Conservation (phyloP, 2,329 filamentous ascomycete genomes). For the Fusarium citri region DNA sequence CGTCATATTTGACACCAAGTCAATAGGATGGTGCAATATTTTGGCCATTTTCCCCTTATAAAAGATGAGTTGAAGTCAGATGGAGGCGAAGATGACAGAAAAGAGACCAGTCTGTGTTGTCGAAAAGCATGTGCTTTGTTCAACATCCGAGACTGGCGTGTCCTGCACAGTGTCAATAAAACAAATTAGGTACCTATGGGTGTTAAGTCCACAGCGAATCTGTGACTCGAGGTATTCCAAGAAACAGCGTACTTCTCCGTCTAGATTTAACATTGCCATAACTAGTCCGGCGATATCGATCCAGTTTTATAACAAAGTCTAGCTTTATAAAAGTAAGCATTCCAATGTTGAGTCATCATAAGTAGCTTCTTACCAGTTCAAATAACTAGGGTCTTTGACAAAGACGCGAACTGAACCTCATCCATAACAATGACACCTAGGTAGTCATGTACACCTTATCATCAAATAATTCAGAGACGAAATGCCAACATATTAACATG, state of each 20-base stretch:
- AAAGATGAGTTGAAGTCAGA: not conserved
- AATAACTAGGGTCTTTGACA: not conserved
- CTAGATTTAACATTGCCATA: not conserved
- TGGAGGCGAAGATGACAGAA: not conserved
- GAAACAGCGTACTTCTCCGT: not conserved
- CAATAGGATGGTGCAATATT: not conserved
- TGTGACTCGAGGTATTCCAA: not conserved
- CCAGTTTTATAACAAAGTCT: no score
- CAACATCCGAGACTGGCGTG: conserved; percentile 1
- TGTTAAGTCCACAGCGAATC: no score
- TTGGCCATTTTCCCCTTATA: conserved; percentile 12
- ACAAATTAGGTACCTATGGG: no score
- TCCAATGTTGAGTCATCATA: not conserved
- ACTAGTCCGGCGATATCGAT: not conserved
- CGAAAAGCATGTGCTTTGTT: conserved; percentile 14
- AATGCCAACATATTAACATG: not conserved
- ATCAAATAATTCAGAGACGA: not conserved
- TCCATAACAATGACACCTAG: no score
- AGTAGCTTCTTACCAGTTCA: not conserved
- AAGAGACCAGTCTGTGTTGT: not conserved
- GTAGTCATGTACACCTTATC: not conserved
- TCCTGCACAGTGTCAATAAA: conserved; percentile 7
- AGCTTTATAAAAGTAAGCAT: not conserved
- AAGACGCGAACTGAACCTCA: not conserved
- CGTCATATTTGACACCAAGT: conserved; percentile 20